Conservation (phyloP, 768 basidiomycete species). For the Boletus sp. region DNA sequence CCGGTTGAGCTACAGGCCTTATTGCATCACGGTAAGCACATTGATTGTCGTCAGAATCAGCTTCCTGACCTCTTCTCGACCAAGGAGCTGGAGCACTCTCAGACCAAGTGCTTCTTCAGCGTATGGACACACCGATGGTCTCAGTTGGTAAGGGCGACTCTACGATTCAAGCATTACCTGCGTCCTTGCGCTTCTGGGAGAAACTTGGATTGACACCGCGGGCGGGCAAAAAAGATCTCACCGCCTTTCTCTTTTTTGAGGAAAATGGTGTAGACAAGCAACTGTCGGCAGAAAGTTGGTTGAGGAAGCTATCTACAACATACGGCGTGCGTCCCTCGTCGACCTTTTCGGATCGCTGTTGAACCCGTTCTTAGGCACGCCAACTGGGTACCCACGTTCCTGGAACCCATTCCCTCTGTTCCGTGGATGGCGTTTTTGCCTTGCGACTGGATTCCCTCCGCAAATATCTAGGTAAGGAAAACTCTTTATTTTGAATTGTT, state of each 20-base stretch:
- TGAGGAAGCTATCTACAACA: conserved; percentile 46
- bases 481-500: background rate
- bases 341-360: conserved; percentile 10
- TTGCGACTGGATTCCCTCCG: conserved; percentile 69
- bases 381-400: conserved; percentile 56
- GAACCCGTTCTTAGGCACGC: conserved; percentile 44
- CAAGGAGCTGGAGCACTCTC: conserved; percentile 1
- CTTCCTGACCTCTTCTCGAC: background rate
- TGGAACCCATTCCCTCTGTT: conserved; percentile 48
- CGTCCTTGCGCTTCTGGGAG: conserved; percentile 82
- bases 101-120: conserved; percentile 21
- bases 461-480: conserved; percentile 56
- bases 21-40: conserved; percentile 38
- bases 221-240: conserved; percentile 69
- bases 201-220: conserved; percentile 74
- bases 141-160: conserved; percentile 66
- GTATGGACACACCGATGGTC: conserved; percentile 55
- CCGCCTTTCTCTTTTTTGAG: conserved; percentile 68
- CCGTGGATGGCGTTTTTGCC: conserved; percentile 57
- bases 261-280: conserved; percentile 50
- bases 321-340: conserved; percentile 53
- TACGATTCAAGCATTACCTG: conserved; percentile 64
- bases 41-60: background rate
- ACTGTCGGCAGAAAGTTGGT: conserved; percentile 55
- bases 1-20: conserved; percentile 44